Evolutionary conservation across 139 green algal genomes (phyloP).

Genomic region (Diplosphaera chodatii): DNA sequence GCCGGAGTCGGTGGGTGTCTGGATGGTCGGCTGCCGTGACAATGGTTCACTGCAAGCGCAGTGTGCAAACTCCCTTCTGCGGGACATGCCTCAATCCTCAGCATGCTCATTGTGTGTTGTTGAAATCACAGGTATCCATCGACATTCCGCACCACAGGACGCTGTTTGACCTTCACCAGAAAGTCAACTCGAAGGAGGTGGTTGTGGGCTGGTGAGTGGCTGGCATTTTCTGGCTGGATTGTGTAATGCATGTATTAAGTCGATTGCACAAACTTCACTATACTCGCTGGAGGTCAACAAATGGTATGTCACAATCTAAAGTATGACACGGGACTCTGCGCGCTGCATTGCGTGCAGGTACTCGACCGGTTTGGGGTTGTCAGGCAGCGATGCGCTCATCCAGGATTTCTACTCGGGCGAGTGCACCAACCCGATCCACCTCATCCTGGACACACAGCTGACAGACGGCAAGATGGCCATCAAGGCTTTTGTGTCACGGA

Average conservation of each 20-base stretch:
- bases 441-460: slow-evolving; percentile 80
- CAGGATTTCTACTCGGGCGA: slow-evolving; percentile 86
- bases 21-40: too few relatives aligned
- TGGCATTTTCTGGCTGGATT: too few relatives aligned
- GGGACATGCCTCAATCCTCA: background rate
- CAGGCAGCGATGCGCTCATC: slow-evolving; percentile 80
- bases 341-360: slow-evolving; percentile 54
- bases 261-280: too few relatives aligned
- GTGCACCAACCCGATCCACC: slow-evolving; percentile 62
- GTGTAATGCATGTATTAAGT: too few relatives aligned
- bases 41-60: too few relatives aligned
- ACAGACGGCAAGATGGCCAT: slow-evolving; percentile 43
- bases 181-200: slow-evolving; percentile 73
- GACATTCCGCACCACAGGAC: slow-evolving; percentile 93
- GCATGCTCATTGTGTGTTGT: background rate
- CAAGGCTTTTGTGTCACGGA: slow-evolving; percentile 63
- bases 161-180: slow-evolving; percentile 85
- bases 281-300: too few relatives aligned
- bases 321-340: too few relatives aligned
- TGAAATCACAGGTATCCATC: slow-evolving; percentile 70
- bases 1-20: background rate
- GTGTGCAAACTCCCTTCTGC: too few relatives aligned
- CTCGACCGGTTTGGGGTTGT: slow-evolving; percentile 70
- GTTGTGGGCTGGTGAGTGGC: slow-evolving; percentile 84
- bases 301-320: too few relatives aligned